Base-by-base conservation (phyloP, 1,284 basidiomycete genomes). In the Neonothopanus nambi region DNA sequence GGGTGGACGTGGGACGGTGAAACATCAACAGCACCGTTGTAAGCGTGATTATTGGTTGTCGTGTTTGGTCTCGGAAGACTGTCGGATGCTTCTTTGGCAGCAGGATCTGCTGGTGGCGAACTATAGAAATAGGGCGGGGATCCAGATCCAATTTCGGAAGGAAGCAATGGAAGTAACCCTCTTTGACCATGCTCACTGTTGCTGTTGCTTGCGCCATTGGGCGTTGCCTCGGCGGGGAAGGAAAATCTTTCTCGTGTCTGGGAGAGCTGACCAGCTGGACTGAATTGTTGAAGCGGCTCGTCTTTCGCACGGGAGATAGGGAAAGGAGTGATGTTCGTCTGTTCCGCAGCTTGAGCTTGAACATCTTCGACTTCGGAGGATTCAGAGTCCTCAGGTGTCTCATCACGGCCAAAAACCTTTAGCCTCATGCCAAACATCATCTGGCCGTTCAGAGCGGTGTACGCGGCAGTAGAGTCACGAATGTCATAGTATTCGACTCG, bases 401-500 rank as follows among this genome's bases (percentile, higher is more conserved):
- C 36, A 37, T 65, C 60, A 12, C 65, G 63, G 3, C 64, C 64
- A 39, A 63, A 67, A 21, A 68, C 63, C 13, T 58, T 64, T 17
- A 80, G 62, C 55, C 67, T 73, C 72, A 79, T 73, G 35, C 74
- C 78, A 55, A 76, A 77, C 36, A 78, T 60, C 37, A 65, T 60
- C 39, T 70, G 68, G 15, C 69, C 71, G 36, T 79, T 58, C 26
- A 84, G 59, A 46, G 66, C 67, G 48, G 60, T 64, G 58, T 74
- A 78, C 39, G 79, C 78, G 6, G 71, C 69, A 33, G 70, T 68
- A 5, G 81, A 81, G 41, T 79, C 76, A 28, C 82, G 75, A 18
- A 78, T 70, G 62, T 90, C 85, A 63, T 75, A 83, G 61, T 81
- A 90, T 58, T 89, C 85, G 43, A 82, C 78, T 43, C 69, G 68